A percentile compares a stretch with the other conserved stretches of the same genome.
Conservation (phyloP, 208 protist genomes). For the Herpetomonas tarakana region DNA sequence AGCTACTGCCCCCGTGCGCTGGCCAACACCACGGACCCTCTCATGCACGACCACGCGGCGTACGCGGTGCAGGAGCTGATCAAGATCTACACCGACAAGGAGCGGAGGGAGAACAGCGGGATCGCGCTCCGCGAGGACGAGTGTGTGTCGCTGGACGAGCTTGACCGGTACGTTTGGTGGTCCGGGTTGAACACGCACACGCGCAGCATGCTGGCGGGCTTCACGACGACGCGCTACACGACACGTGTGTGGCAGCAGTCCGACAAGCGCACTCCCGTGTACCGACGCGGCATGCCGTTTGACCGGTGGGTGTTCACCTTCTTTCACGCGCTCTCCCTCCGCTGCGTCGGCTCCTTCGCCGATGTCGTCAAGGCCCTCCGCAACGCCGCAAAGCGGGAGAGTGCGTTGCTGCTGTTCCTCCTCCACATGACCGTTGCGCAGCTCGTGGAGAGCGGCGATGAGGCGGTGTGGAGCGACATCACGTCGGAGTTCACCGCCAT, state of each 20-base stretch:
- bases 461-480: conserved; percentile 31
- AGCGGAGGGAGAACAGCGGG: conserved; percentile 34
- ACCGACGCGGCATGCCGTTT: conserved; percentile 48
- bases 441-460: conserved; percentile 37
- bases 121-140: conserved; percentile 40
- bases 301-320: conserved; percentile 61
- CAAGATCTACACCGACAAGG: conserved; percentile 53
- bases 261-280: conserved; percentile 53
- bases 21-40: conserved; percentile 66
- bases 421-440: conserved; percentile 77
- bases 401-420: conserved; percentile 51
- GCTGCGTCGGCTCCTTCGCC: conserved; percentile 50
- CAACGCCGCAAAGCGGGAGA: conserved; percentile 82
- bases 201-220: conserved; percentile 63
- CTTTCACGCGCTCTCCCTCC: conserved; percentile 58
- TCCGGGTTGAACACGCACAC: conserved; percentile 35
- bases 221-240: conserved; percentile 70
- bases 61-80: conserved; percentile 86
- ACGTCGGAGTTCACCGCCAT: conserved; percentile 48
- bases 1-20: conserved; percentile 73
- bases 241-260: conserved; percentile 40
- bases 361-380: conserved; percentile 66
- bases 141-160: conserved; percentile 58
- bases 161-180: conserved; percentile 83
- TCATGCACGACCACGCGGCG: conserved; percentile 80